Base-by-base conservation (phyloP, 768 basidiomycete genomes). In the Rhizopogon vesiculosus region DNA sequence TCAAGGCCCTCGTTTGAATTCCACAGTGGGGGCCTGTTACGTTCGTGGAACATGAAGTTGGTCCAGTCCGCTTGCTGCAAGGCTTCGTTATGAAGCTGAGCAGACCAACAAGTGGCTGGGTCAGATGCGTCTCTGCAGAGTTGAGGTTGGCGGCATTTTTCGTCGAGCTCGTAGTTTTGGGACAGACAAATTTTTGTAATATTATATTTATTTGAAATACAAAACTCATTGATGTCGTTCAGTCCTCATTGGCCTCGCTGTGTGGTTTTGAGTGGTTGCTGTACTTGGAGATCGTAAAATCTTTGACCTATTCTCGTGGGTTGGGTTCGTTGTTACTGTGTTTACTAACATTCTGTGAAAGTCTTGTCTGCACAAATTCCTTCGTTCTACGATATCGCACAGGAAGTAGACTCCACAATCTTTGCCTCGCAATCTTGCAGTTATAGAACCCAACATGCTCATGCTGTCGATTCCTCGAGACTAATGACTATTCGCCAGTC, bases 11-110 rank as follows among this genome's bases (percentile, higher is more conserved):
- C 74, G 76, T 74, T 67, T 61, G 65, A 40, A 48, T 64, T 64
- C 40, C 62, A 81, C 72, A 72, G 71, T 75, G 64, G 72, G 78
- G 76, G 78, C 75, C 80, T 85, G 85, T 86, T 86, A 86, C 84
- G 84, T 80, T 82, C 73, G 77, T 86, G 85, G 84, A 81, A 86
- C 59, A 86, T 72, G 58, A 57, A 83, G 57, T 59, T 63, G 69
- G 64, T 70, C 56, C 63, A 62, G 60, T 63, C 59, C 66, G 68
- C 68, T 69, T 76, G 78, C 85, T 76, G 71, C 62, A 57, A 56
- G 64, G 68, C 71, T 66, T 78, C 82, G 85, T 86, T 78, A 79
- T 86, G 84, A 75, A 67, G 72, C 61, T 58, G 69, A 62, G 71
- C 71, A 78, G 83, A 60, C 39, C 61, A 57, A 74, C 80, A 74